phyloP scores from a whole-genome alignment of 805 yeast species.

The Danielia oregonensis region DNA sequence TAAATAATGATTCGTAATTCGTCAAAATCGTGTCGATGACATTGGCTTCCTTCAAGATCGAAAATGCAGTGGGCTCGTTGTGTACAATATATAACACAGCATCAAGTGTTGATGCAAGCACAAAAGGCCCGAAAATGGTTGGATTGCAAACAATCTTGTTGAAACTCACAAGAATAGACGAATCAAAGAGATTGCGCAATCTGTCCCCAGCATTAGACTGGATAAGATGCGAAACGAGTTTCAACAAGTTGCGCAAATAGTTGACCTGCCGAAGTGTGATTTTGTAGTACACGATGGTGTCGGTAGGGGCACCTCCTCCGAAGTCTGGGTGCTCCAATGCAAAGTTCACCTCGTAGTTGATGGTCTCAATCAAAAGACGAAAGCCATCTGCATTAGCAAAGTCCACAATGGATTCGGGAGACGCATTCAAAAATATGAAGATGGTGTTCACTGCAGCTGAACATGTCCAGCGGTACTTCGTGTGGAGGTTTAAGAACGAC shows the following conservation, averaged over 20 bases:
- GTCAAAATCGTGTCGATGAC: slow-evolving; percentile 63
- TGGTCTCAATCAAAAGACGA: slow-evolving; percentile 51
- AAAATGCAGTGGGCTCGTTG: slow-evolving; percentile 86
- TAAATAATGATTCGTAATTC: slow-evolving; percentile 52
- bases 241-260: slow-evolving; percentile 46
- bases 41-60: slow-evolving; percentile 73
- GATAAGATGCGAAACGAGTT: slow-evolving; percentile 59
- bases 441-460: slow-evolving; percentile 63
- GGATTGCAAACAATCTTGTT: slow-evolving; percentile 57
- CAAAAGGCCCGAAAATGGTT: slow-evolving; percentile 59
- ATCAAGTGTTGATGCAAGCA: slow-evolving; percentile 58
- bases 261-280: slow-evolving; percentile 60
- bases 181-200: slow-evolving; percentile 80
- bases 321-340: slow-evolving; percentile 56
- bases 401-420: slow-evolving; percentile 51
- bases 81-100: slow-evolving; percentile 71
- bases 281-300: slow-evolving; percentile 45
- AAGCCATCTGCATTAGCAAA: slow-evolving; percentile 71
- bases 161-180: slow-evolving; percentile 64
- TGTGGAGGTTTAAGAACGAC: slow-evolving; percentile 52
- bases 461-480: slow-evolving; percentile 51
- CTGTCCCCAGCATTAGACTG: slow-evolving; percentile 79
- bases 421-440: slow-evolving; percentile 41
- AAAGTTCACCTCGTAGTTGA: slow-evolving; percentile 61
- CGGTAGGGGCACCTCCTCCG: slow-evolving; percentile 56